Base-by-base conservation (phyloP, 768 basidiomycete genomes). In the Tricholoma terreum region DNA sequence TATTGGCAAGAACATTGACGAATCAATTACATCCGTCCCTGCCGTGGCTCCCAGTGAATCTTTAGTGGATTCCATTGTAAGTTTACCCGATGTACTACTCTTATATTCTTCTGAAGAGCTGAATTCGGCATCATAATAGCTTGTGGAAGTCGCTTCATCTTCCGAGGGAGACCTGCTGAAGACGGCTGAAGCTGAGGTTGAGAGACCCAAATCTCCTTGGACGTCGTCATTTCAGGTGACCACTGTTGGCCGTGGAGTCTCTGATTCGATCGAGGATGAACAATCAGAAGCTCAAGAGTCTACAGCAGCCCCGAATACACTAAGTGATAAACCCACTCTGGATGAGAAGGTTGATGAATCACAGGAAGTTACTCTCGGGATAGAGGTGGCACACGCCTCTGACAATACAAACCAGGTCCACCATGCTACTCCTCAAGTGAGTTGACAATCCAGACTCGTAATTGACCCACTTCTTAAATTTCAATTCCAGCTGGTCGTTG, bases 171-270 rank as follows among this genome's bases (percentile, higher is more conserved):
- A n/a, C 4, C 15, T 19, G 17, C 55, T 60, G 11, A 42, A 22
- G 15, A n/a, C 45, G 11, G 51, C 33, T 42, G 59, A 30, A 22
- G 55, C 48, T 56, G 68, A 72, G 19, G 51, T 73, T 12, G 79
- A 80, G 50, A 69, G 76, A 35, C 78, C 79, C 19, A 80, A 79
- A 60, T 80, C 79, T 14, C 80, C 80, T 27, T 82, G 77, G 78
- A 77, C 75, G 12, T 76, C 80, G 6, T 81, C 82, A 2, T 84
- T 81, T 73, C 77, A 76, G 56, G 81, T 83, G 21, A 79, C 72
- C 11, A 76, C 79, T 24, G 60, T 71, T 43, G 70, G 72, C 35
- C 61, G 62, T 50, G 74, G 74, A 35, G 56, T 59, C 21, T 60
- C 62, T 12, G 8, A 53, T 10, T 34, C 48, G 14, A 58, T 61